Evolutionary conservation across 805 yeast genomes (phyloP).

Genomic region (Cyberlindnera mycetangii): DNA sequence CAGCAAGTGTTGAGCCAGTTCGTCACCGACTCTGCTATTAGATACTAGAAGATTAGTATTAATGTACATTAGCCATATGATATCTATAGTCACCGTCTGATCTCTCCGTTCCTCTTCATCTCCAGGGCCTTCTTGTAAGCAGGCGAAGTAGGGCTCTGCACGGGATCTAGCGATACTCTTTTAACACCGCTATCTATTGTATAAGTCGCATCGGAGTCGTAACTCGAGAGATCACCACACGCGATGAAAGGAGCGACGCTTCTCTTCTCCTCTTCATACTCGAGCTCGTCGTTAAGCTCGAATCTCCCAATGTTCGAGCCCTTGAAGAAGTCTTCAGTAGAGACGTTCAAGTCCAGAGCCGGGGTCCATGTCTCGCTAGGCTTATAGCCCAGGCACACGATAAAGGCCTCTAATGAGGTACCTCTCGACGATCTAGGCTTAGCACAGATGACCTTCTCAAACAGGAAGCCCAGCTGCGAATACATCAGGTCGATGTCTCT

Average conservation of each 20-base stretch:
- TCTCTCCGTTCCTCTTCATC: slow-evolving; percentile 72
- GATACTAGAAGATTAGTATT: slow-evolving; percentile 1
- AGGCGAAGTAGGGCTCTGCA: slow-evolving; percentile 94
- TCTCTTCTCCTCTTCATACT: slow-evolving; percentile 58
- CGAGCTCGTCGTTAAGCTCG: slow-evolving; percentile 43
- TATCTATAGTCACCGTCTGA: slow-evolving; percentile 31
- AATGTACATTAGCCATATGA: not conserved
- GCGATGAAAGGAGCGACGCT: slow-evolving; percentile 88
- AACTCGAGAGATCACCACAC: slow-evolving; percentile 86
- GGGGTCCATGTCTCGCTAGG: slow-evolving; percentile 89
- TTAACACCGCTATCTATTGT: slow-evolving; percentile 35
- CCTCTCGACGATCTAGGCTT: slow-evolving; percentile 96
- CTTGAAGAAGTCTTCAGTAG: slow-evolving; percentile 83
- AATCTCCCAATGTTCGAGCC: slow-evolving; percentile 56
- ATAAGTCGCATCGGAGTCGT: slow-evolving; percentile 96
- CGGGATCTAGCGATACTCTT: slow-evolving; percentile 71
- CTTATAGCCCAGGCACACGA: slow-evolving; percentile 84
- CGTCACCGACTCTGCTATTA: slow-evolving; percentile 22
- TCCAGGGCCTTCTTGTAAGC: slow-evolving; percentile 93
- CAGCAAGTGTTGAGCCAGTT: slow-evolving; percentile 25
- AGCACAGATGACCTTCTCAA: slow-evolving; percentile 88
- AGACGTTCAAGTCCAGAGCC: slow-evolving; percentile 45
- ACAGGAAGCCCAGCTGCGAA: slow-evolving; percentile 84
- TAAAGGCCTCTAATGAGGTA: slow-evolving; percentile 88
- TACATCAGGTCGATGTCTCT: slow-evolving; percentile 91